Evolutionary conservation across 805 yeast genomes (phyloP).

Genomic region (Ogataea philodendri): DNA sequence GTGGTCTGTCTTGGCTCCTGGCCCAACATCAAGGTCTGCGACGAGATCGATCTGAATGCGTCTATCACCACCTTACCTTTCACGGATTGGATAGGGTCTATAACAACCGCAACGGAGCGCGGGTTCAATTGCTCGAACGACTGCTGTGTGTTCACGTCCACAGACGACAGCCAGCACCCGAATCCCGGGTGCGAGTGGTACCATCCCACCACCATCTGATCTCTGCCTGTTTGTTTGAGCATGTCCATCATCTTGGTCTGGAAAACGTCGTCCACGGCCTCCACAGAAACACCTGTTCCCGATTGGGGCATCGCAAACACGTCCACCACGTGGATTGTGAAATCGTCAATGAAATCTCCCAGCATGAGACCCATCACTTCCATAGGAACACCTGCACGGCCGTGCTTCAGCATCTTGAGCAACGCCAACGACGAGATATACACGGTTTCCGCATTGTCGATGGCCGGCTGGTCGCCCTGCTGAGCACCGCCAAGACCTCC

Average conservation of each 20-base stretch:
- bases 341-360: slow-evolving; percentile 97
- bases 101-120: slow-evolving; percentile 96
- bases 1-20: slow-evolving; percentile 98
- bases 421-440: slow-evolving; percentile 94
- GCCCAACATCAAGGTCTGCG: slow-evolving; percentile 86
- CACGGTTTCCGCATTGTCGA: slow-evolving; percentile 94
- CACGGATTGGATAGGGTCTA: slow-evolving; percentile 97
- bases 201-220: slow-evolving; percentile 99
- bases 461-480: slow-evolving; percentile 67
- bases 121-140: slow-evolving; percentile 94
- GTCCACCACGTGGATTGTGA: slow-evolving; percentile 94
- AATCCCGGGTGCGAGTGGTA: slow-evolving; percentile 99
- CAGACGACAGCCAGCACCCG: slow-evolving; percentile 99
- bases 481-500: slow-evolving; percentile 33
- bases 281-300: slow-evolving; percentile 98
- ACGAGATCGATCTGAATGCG: slow-evolving; percentile 92
- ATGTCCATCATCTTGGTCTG: slow-evolving; percentile 99
- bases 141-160: slow-evolving; percentile 97
- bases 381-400: slow-evolving; percentile 85
- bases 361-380: slow-evolving; percentile 96
- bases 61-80: slow-evolving; percentile 98
- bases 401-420: slow-evolving; percentile 95
- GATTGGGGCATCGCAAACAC: slow-evolving; percentile 99
- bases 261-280: slow-evolving; percentile 98
- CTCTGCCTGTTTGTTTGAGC: slow-evolving; percentile 98